These are phyloP conservation scores for Lenwebbia sp. DNA, from an alignment of 345 rosid species.

Conservation along the genomic window DNA sequence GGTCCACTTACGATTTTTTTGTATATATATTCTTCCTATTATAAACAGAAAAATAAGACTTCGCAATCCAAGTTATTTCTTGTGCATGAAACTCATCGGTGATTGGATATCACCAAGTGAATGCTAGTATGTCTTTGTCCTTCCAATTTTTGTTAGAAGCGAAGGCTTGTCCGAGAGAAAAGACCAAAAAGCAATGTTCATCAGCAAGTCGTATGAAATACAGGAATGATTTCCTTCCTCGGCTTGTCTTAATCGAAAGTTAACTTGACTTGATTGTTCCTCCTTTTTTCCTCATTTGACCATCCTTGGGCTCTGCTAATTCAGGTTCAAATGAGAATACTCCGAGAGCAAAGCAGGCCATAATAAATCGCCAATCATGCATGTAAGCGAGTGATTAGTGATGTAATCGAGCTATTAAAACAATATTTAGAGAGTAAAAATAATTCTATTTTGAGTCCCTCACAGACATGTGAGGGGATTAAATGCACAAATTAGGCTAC, in stretches of 20 bases:
- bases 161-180: not conserved
- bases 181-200: not conserved
- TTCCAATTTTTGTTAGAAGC: not conserved
- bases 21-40: not conserved
- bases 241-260: not conserved
- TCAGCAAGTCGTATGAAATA: not conserved
- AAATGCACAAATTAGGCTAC: not conserved
- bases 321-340: not conserved
- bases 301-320: not conserved
- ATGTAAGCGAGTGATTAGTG: not conserved
- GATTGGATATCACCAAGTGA: not conserved
- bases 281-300: not conserved
- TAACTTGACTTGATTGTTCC: not conserved
- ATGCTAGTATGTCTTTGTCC: not conserved
- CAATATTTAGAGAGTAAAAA: not conserved
- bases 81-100: not conserved
- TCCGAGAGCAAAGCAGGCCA: not conserved
- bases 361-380: not conserved
- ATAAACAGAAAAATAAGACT: not conserved
- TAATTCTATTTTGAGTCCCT: not conserved
- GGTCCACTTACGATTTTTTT: not conserved
- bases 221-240: not conserved
- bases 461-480: not conserved
- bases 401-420: no score
- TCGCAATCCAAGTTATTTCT: not conserved